A percentile compares a stretch with the other conserved stretches of the same genome.
Conservation (phyloP, 2,329 filamentous ascomycete species). For the Microcera coccophila region DNA sequence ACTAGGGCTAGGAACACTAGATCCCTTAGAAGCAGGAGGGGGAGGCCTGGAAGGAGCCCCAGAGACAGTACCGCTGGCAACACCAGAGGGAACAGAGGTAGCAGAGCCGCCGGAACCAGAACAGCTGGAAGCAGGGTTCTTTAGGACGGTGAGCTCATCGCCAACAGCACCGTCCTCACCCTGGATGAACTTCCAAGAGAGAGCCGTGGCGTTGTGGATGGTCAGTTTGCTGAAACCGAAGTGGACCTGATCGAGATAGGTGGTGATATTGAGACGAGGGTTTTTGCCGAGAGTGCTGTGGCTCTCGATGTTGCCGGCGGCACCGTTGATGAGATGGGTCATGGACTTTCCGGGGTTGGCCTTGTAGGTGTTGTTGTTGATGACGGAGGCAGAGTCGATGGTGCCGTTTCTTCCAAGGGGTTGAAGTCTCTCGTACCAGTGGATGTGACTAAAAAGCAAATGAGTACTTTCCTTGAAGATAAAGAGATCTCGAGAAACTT, state of each 20-base stretch:
- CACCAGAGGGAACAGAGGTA: not conserved
- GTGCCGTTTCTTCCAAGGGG: constrained; percentile 28
- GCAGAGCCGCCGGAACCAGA: not conserved
- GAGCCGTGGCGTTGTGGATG: constrained; percentile 34
- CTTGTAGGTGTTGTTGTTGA: constrained; percentile 46
- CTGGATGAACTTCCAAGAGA: constrained; percentile 44
- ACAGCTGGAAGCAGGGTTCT: not conserved
- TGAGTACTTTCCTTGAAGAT: too few relatives aligned
- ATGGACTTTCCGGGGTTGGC: constrained; percentile 46
- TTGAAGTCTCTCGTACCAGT: constrained; percentile 23
- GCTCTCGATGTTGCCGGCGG: constrained; percentile 50
- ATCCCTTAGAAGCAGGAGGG: not conserved
- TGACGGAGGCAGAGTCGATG: constrained; percentile 38
- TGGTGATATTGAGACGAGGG: constrained; percentile 37
- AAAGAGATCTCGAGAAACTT: not conserved
- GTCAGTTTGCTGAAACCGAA: constrained; percentile 44
- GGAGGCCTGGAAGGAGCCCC: not conserved
- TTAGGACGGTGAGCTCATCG: constrained; percentile 32
- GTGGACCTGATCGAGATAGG: constrained; percentile 41
- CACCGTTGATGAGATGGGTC: constrained; percentile 50
- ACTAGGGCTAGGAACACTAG: not conserved
- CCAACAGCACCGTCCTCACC: constrained; percentile 38
- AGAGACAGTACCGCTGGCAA: not conserved
- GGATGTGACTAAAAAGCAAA: constrained; percentile 14
- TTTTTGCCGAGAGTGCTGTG: constrained; percentile 38